phyloP scores from a whole-genome alignment of 164 flowering plant species.

The Aristolochia californica region DNA sequence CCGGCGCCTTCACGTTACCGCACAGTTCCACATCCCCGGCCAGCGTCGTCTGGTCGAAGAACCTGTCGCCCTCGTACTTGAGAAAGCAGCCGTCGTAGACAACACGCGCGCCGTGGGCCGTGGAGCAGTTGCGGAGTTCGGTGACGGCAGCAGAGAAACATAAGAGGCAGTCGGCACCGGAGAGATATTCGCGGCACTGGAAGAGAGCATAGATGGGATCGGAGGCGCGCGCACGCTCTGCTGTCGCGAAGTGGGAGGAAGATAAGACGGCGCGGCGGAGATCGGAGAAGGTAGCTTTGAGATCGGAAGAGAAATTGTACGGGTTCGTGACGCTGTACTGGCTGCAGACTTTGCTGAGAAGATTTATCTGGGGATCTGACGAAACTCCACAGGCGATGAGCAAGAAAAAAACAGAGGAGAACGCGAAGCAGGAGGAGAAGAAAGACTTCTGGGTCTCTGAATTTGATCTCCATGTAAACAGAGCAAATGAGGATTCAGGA shows the following conservation, averaged over 20 bases:
- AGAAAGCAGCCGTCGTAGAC: slow-evolving; percentile 47
- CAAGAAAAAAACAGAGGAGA: too few relatives aligned
- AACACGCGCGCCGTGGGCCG: slow-evolving; percentile 40
- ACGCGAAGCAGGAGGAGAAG: background rate
- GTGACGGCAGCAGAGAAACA: slow-evolving; percentile 24
- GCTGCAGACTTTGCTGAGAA: slow-evolving; percentile 15
- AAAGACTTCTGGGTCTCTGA: background rate
- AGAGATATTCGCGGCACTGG: slow-evolving; percentile 40
- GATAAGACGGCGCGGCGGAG: slow-evolving; percentile 6
- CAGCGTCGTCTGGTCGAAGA: slow-evolving; percentile 33
- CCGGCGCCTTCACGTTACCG: slow-evolving; percentile 21
- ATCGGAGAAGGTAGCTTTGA: slow-evolving; percentile 9
- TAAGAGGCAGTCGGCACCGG: slow-evolving; percentile 28
- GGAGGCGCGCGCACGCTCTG: slow-evolving; percentile 11
- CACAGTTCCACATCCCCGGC: slow-evolving; percentile 26
- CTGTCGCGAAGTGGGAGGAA: slow-evolving; percentile 24
- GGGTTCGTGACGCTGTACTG: slow-evolving; percentile 13
- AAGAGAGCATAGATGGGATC: slow-evolving; percentile 33
- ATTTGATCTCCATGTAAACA: too few relatives aligned
- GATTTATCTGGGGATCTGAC: slow-evolving; percentile 14
- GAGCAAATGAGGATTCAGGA: too few relatives aligned
- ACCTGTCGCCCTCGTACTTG: slow-evolving; percentile 40
- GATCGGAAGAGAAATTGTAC: slow-evolving; percentile 7
- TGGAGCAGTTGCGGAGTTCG: slow-evolving; percentile 35
- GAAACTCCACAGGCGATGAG: too few relatives aligned